Evolutionary conservation across 176 grass and related monocot species (phyloP), one percentile per base, ranked within the genome.

Genomic region (Oryza officinalis): DNA sequence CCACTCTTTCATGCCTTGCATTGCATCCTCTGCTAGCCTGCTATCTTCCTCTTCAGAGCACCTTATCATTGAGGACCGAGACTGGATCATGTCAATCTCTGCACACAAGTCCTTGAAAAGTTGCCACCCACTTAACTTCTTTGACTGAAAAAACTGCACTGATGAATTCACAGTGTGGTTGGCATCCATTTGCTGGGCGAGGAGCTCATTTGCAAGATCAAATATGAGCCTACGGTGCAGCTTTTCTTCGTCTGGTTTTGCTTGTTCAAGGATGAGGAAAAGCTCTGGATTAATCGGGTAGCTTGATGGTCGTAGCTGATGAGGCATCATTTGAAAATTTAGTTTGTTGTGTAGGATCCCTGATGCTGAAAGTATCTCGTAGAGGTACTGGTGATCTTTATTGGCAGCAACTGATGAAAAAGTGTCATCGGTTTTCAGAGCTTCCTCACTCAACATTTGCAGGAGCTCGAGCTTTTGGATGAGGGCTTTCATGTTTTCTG

Each of bases 181-280:
- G 14, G 13, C 27, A 20, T 87, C 84, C 68, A 92, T 82, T 79
- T 91, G 89, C 26, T 87, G 80, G n/a, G 41, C 78, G 54, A 93
- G 61, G 68, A 96, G 79, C 67, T 96, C 88, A 45, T 88, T 89
- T 67, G 88, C 81, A 15, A 89, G 43, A 83, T 96, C 91, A 10
- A 96, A 96, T 61, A 88, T 85, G 54, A 93, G 89, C 79, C 84
- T 93, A 33, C 86, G 89, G 54, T 93, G 83, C 30, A 75, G 70
- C 68, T 85, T 93, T 49, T 88, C 81, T 32, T 80, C 3, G 0
- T 64, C 63, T 8, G 71, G 67, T 67, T 89, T 94, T 45, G 81
- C 80, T 80, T 91, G 88, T 45, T 96, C 94, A 76, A 96, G 88
- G 32, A 91, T 87, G 78, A 75, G 23, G 72, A 91, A 93, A 33